phyloP scores from a whole-genome alignment of 2,329 filamentous ascomycete species.

The Talaromyces islandicus region DNA sequence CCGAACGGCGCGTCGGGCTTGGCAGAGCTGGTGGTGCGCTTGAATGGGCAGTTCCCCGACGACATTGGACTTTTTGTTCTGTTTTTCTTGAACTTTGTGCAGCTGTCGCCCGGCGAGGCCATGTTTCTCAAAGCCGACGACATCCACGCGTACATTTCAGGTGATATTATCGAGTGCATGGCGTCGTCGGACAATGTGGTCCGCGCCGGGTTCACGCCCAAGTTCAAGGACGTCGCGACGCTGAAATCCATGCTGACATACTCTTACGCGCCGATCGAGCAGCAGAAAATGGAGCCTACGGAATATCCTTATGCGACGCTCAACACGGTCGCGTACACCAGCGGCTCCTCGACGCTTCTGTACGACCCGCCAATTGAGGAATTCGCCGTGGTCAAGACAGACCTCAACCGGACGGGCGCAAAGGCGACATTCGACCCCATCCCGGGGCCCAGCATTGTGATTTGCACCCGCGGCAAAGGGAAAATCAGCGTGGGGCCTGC shows the following conservation, averaged over 20 bases:
- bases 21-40: conserved; percentile 67
- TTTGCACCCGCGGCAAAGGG: conserved; percentile 79
- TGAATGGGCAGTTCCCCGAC: conserved; percentile 76
- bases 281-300: conserved; percentile 84
- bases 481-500: conserved; percentile 72
- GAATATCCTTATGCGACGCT: conserved; percentile 83
- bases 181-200: conserved; percentile 98
- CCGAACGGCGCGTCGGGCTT: conserved; percentile 52
- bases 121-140: conserved; percentile 96
- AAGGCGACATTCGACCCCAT: conserved; percentile 87
- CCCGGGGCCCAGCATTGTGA: conserved; percentile 83
- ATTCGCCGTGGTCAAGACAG: conserved; percentile 80
- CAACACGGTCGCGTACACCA: conserved; percentile 75
- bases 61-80: conserved; percentile 93
- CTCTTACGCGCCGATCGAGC: conserved; percentile 84
- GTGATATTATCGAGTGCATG: conserved; percentile 98
- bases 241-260: conserved; percentile 91
- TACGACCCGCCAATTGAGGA: conserved; percentile 97
- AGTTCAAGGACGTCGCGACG: conserved; percentile 93
- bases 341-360: conserved; percentile 63
- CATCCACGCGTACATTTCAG: conserved; percentile 77
- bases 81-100: conserved; percentile 96
- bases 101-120: conserved; percentile 79
- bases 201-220: conserved; percentile 92
- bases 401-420: conserved; percentile 62